These are phyloP conservation scores for Selaginella tamariscina DNA, from an alignment of 75 land plant species.

Conservation along the genomic window DNA sequence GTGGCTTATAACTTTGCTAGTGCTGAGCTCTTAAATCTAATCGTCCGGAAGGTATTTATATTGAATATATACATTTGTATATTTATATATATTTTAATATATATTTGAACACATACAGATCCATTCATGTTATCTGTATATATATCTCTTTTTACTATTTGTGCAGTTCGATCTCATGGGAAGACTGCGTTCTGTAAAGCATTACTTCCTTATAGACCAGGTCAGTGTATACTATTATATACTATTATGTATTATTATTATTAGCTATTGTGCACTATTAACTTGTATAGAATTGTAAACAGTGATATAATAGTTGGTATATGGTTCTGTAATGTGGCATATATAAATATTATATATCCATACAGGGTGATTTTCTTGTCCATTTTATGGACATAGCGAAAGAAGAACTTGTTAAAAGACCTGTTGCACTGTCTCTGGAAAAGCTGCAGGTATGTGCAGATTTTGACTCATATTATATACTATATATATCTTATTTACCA, in stretches of 20 bases:
- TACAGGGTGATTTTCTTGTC: conserved; percentile 93
- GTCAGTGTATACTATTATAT: conserved; percentile 10
- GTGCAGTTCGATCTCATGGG: conserved; percentile 81
- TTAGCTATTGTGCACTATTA: not conserved
- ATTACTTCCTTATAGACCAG: conserved; percentile 86
- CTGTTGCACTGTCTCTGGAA: conserved; percentile 70
- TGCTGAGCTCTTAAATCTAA: conserved; percentile 71
- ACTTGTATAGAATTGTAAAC: not conserved
- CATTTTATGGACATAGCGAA: conserved; percentile 98
- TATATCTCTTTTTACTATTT: not conserved
- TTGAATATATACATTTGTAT: conserved; percentile 10
- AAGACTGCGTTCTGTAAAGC: conserved; percentile 79
- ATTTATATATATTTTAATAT: not conserved
- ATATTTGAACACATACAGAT: not conserved
- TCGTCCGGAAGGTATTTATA: conserved; percentile 52
- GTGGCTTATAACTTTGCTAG: conserved; percentile 90
- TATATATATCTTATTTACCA: not conserved
- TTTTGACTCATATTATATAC: conserved; percentile 8
- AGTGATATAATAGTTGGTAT: no score
- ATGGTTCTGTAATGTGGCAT: no score
- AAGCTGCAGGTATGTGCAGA: conserved; percentile 65
- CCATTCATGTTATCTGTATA: not conserved
- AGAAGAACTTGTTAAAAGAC: conserved; percentile 74
- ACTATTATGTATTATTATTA: not conserved
- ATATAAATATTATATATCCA: not conserved